Base-by-base conservation (phyloP, 345 rosid species). In the Camelina sativa region DNA sequence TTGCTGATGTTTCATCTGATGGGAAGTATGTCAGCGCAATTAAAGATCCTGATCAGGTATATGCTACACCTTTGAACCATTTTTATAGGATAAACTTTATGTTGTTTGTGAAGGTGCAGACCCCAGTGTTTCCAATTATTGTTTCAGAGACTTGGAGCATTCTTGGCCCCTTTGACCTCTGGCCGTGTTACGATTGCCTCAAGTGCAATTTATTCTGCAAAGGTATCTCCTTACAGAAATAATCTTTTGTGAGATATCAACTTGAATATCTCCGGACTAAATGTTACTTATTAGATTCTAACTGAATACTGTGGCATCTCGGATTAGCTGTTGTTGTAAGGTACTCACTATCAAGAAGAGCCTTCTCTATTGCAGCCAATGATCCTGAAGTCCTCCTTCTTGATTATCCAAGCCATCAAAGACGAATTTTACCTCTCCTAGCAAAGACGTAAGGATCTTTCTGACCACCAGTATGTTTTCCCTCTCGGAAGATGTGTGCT, bases 341-440 rank as follows among this genome's bases (percentile, higher is more conserved):
- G 82, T 94, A 90, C 68, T 84, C 95, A 10, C 85, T 94, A 57
- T 80, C 93, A 4, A 90, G 98, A 82, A 84, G 86, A 65, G 98
- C 97, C 71, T 94, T 94, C 81, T 88, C 96, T 54, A 2, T 82
- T 35, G 73, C 73, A 46, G 89, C 93, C 15, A 81, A 86, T 68
- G 92, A 82, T 69, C 91, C 95, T 67, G 98, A 94, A 85, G 86
- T 87, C 51, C 84, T 94, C 60, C 84, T 94, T 80, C 93, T 94
- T 61, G 98, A 94, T 87, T 94, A 91, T 74, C 97, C 96, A 57
- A 90, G 88, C 82, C 93, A 94, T 83, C 98, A 91, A 80, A 80
- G 93, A 43, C 86, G 98, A 61, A 88, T 94, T 67, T 76, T 94
- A 75, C 98, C 98, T 56, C 97, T 91, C 48, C 86, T 94, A 81